Base-by-base conservation (phyloP, 2,329 filamentous ascomycete species). In the Exophiala viscosa region DNA sequence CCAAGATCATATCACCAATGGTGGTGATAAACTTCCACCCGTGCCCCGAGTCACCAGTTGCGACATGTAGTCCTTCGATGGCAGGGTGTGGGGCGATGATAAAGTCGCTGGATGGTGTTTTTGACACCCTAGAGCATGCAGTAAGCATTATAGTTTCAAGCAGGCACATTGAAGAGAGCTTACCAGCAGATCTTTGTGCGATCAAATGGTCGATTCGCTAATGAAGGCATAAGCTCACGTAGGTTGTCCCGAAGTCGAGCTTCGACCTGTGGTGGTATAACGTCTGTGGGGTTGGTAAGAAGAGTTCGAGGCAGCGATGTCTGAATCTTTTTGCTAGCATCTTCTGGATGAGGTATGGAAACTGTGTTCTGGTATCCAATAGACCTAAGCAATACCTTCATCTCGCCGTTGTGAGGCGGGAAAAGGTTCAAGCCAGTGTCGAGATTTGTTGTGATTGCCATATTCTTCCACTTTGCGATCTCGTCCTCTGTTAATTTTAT, bases 361-460 rank as follows among this genome's bases (percentile, higher is more conserved):
- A 61, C 50, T 4, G 61, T 65, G 48, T 65, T 65, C 17, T 42
- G 41, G 45, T 62, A 64, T 14, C 60, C 60, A 13, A 49, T 48
- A 2, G 59, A 63, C 9, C 64, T 52, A n/a, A 60, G 56, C n/a
- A 66, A 50, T n/a, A 58, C 50, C 48, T 66, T 66, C 15, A 63
- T 63, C 52, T 65, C 62, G n/a, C 63, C 61, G 10, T 55, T 39
- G 42, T 65, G 58, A 2, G 68, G 67, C 6, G 64, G 62, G 35
- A 66, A 66, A 15, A 66, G 45, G 45, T 66, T 66, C 34, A 66
- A 52, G 2, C 64, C 64, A 5, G 63, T 66, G 48, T 48, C 58
- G 9, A 65, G 40, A 45, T 65, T 66, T 2, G 64, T 66, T 6
- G 62, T 64, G 42, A 64, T 65, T 5, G 64, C 62, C 61, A 66